Percentiles rank a stretch among this genome's conserved stretches.
These are phyloP conservation scores for Fusarium floridanum DNA, from an alignment of 2,329 filamentous ascomycete genomes.

Conservation along the genomic window DNA sequence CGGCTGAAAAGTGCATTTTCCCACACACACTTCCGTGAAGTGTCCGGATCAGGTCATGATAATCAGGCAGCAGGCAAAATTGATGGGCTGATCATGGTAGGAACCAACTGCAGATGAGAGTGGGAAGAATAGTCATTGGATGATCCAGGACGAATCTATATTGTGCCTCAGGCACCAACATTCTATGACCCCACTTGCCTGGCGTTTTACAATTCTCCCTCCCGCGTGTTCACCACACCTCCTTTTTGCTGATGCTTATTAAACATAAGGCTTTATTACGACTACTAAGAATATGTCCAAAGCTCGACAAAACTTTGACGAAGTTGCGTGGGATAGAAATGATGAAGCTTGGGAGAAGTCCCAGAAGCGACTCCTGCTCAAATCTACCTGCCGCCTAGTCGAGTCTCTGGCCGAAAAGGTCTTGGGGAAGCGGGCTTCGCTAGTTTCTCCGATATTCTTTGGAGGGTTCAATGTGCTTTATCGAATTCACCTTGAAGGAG, in stretches of 20 bases:
- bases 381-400: background rate
- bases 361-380: constrained; percentile 1
- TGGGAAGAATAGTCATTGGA: too few relatives aligned
- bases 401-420: constrained; percentile 4
- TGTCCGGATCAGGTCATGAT: too few relatives aligned
- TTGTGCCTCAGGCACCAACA: background rate
- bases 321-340: constrained; percentile 2
- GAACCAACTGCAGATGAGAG: too few relatives aligned
- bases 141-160: background rate
- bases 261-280: background rate
- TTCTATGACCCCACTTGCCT: background rate
- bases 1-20: too few relatives aligned
- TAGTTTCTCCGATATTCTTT: constrained; percentile 9
- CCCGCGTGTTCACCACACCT: background rate
- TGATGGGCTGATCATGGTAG: too few relatives aligned
- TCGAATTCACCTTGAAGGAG: background rate
- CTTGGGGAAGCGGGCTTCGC: background rate
- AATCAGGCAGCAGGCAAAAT: too few relatives aligned
- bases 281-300: background rate
- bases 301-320: constrained; percentile 14
- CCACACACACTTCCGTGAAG: too few relatives aligned
- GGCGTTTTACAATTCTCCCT: background rate
- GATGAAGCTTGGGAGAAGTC: constrained; percentile 11
- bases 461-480: constrained; percentile 17
- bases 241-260: background rate